phyloP scores from a whole-genome alignment of 768 basidiomycete genomes.

The Sarcomyxa edulis region DNA sequence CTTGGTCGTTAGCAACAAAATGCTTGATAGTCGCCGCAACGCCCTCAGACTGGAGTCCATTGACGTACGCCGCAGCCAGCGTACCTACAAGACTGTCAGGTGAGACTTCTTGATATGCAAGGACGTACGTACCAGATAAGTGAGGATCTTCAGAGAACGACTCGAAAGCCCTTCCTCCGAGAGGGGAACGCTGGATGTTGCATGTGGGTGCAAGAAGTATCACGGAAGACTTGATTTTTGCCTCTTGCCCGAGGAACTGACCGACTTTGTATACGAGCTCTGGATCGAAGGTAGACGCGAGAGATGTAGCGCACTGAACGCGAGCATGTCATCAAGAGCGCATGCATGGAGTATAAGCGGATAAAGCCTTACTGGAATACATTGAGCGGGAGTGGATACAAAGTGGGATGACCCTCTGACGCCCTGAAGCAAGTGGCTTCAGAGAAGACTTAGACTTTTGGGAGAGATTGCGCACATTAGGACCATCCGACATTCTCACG shows the following conservation, averaged over 20 bases:
- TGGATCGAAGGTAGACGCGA: constrained; percentile 67
- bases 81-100: no score
- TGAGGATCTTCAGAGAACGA: constrained; percentile 61
- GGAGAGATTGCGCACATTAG: constrained; percentile 36
- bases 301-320: constrained; percentile 56
- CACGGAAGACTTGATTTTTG: constrained; percentile 59
- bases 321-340: neutral
- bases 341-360: neutral
- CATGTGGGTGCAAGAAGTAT: constrained; percentile 69
- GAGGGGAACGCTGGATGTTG: constrained; percentile 65
- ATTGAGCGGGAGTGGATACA: constrained; percentile 57
- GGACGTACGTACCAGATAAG: no score
- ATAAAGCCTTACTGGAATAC: constrained; percentile 48
- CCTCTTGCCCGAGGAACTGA: constrained; percentile 55
- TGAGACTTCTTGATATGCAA: no score
- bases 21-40: constrained; percentile 66
- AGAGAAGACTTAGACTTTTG: neutral
- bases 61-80: constrained; percentile 56
- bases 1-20: constrained; percentile 59
- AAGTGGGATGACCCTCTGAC: constrained; percentile 66
- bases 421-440: constrained; percentile 32
- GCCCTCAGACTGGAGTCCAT: constrained; percentile 54
- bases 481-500: constrained; percentile 69
- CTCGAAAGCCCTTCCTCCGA: constrained; percentile 61
- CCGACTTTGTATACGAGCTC: constrained; percentile 53